phyloP scores from a whole-genome alignment of 2,329 filamentous ascomycete species.

The Pseudohalonectria lignicola region DNA sequence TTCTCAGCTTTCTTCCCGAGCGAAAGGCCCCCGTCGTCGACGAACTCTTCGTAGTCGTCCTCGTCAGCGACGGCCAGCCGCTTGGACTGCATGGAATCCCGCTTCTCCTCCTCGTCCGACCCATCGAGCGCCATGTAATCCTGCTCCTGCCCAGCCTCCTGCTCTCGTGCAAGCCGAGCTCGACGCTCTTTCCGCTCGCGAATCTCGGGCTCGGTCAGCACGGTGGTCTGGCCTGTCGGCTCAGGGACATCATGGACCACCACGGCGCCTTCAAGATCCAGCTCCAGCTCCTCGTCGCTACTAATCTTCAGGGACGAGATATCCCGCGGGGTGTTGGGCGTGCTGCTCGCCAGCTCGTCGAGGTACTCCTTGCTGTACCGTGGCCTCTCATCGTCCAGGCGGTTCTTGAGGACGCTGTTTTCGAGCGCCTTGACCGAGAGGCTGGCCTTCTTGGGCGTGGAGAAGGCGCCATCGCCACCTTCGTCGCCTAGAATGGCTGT shows the following conservation, averaged over 20 bases:
- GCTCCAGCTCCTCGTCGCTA: constrained; percentile 38
- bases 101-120: constrained; percentile 41
- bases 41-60: constrained; percentile 87
- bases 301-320: constrained; percentile 30
- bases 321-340: constrained; percentile 69
- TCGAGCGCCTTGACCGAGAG: constrained; percentile 18
- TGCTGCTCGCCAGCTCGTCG: constrained; percentile 74
- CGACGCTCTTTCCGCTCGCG: constrained; percentile 83
- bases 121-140: constrained; percentile 56
- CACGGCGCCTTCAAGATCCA: constrained; percentile 52
- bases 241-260: no score
- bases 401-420: constrained; percentile 28
- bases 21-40: constrained; percentile 71
- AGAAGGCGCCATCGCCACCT: constrained; percentile 36
- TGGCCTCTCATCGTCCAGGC: constrained; percentile 55
- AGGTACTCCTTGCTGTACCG: constrained; percentile 82
- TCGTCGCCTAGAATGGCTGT: constrained; percentile 36
- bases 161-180: constrained; percentile 61
- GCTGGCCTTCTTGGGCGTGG: constrained; percentile 42
- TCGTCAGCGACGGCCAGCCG: constrained; percentile 79
- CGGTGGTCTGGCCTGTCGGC: constrained; percentile 27
- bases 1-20: constrained; percentile 70
- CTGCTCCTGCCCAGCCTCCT: constrained; percentile 54
- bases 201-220: constrained; percentile 78
- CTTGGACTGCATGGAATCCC: no score